A percentile compares a stretch with the other conserved stretches of the same genome.
These are phyloP conservation scores for Aphanoascus verrucosus DNA, from an alignment of 2,329 filamentous ascomycete species.

Conservation along the genomic window DNA sequence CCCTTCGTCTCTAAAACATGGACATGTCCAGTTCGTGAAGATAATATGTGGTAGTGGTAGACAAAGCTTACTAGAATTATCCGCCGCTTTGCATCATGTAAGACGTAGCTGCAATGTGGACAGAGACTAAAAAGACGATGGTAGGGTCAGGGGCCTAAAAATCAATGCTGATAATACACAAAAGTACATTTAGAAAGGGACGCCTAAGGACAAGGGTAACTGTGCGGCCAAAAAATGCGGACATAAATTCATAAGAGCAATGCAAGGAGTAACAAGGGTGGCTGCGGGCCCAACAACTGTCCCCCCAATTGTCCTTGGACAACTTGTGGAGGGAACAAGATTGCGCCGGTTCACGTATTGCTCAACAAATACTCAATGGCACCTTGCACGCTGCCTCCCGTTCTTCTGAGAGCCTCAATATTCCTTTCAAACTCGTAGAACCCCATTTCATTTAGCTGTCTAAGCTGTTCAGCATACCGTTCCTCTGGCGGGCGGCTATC, in stretches of 20 bases:
- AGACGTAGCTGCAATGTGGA: not conserved
- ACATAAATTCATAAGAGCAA: slow-evolving; percentile 1
- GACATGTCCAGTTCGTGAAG: too few relatives aligned
- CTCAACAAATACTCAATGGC: slow-evolving; percentile 40
- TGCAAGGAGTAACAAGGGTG: not conserved
- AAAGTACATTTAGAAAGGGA: not conserved
- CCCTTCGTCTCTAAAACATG: too few relatives aligned
- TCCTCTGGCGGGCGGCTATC: slow-evolving; percentile 91
- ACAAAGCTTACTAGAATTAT: too few relatives aligned
- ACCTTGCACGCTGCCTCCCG: slow-evolving; percentile 88
- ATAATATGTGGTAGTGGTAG: too few relatives aligned
- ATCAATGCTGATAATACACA: slow-evolving; percentile 1
- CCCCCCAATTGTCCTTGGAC: not conserved
- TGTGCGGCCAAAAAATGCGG: not conserved
- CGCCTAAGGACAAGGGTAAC: not conserved
- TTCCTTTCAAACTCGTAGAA: slow-evolving; percentile 96
- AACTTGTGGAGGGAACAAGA: not conserved
- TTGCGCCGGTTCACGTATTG: slow-evolving; percentile 18
- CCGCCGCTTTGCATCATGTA: too few relatives aligned
- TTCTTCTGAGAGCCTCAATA: slow-evolving; percentile 72
- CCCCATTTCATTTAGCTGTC: slow-evolving; percentile 96
- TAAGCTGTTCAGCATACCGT: slow-evolving; percentile 76
- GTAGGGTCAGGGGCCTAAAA: not conserved
- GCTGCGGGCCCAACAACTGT: not conserved
- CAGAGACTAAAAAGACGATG: not conserved